A percentile compares a stretch with the other conserved stretches of the same genome.
phyloP scores from a whole-genome alignment of 768 basidiomycete genomes.

The Tulasnella sp. region DNA sequence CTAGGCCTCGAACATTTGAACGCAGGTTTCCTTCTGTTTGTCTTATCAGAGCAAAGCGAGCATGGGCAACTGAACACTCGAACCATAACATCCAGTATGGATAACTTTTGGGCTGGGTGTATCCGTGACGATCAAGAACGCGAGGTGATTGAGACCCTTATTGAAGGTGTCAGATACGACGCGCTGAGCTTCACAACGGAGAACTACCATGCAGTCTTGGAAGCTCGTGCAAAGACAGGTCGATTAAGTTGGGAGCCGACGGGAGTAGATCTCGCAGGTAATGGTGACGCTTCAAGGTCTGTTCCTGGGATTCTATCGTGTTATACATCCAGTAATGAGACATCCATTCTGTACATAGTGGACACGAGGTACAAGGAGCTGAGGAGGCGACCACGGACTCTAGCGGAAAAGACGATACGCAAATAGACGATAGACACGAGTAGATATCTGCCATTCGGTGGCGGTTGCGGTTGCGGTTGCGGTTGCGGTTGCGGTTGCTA shows the following conservation, averaged over 20 bases:
- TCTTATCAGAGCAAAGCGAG: constrained; percentile 61
- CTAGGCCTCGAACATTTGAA: constrained; percentile 54
- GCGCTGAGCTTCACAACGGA: constrained; percentile 38
- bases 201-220: constrained; percentile 43
- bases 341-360: too few relatives aligned
- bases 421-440: too few relatives aligned
- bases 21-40: constrained; percentile 56
- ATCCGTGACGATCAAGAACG: constrained; percentile 52
- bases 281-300: too few relatives aligned
- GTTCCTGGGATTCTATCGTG: too few relatives aligned
- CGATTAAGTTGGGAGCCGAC: neutral
- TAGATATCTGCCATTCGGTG: too few relatives aligned
- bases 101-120: constrained; percentile 70
- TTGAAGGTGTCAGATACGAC: constrained; percentile 40
- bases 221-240: constrained; percentile 33
- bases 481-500: too few relatives aligned
- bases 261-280: too few relatives aligned
- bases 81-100: constrained; percentile 52
- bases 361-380: too few relatives aligned
- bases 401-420: too few relatives aligned
- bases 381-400: too few relatives aligned
- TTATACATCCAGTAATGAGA: too few relatives aligned
- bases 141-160: constrained; percentile 41
- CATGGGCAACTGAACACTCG: constrained; percentile 37
- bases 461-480: too few relatives aligned